Evolutionary conservation across 2,329 filamentous ascomycete genomes (phyloP), one percentile per base, ranked within the genome.

Genomic region (Akanthomyces dipterigenus): DNA sequence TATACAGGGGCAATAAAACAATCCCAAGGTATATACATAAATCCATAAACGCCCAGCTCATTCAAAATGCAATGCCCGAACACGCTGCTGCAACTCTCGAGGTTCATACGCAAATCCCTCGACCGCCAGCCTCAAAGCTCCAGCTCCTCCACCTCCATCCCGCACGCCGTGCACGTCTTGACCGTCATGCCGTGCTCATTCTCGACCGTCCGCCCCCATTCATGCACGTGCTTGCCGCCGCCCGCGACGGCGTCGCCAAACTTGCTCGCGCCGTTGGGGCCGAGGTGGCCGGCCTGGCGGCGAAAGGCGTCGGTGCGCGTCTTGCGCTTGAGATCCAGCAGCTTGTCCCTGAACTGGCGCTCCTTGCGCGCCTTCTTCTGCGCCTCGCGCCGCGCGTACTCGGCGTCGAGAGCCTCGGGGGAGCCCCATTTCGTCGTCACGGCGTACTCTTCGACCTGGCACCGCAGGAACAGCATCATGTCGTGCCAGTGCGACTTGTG

Each of bases 391-490:
- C 84, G 84, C 73, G 89, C 90, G 68, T 95, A 98, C 75, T 98
- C 93, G 5, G 84, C 90, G 71, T 98, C 95, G 5, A 98, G 77
- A 0, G 88, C 89, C 70, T 95, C 92, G 0, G 90, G 76, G 0
- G 88, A 91, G 0, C 95, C 95, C 95, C 95, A 99, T 77, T 97
- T 97, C 65, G 85, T 86, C 1, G 82, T 85, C 68, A 98, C 88
- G 0, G 93, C 95, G 71, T 97, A 97, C 61, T 92, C 91, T 71
- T 99, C 95, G 2, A 99, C 90, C 71, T 99, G 95, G 63, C 86
- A 96, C 1, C 95, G 88, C 24, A 99, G 80, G 72, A 95, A 99
- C 2, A 99, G 83, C 88, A 96, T 96, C 95, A 99, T 99, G 78
- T 96, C 91, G 73, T 97, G 92, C 91, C 92, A 99, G 62, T 93